These are phyloP conservation scores for Phytophthora nicotianae DNA, from an alignment of 352 stramenopile species.

Conservation along the genomic window DNA sequence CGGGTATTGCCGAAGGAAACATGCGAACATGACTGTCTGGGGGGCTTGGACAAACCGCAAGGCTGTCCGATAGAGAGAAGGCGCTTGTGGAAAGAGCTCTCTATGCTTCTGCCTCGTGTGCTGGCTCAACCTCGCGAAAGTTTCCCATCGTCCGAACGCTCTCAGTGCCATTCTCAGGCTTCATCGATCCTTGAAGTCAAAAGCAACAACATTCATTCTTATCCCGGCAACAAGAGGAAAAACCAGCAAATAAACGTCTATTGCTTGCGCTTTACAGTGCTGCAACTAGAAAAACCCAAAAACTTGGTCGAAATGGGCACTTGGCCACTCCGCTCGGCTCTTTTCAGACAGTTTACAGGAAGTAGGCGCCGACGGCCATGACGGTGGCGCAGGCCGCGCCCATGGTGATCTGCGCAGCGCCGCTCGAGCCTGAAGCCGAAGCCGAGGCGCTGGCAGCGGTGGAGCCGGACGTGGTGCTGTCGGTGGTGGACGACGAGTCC, in stretches of 20 bases:
- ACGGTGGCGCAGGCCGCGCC: constrained; percentile 25
- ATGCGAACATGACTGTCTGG: background rate
- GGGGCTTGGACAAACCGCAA: background rate
- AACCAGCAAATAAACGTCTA: constrained; percentile 36
- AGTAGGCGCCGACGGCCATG: constrained; percentile 28
- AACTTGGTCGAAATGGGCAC: background rate
- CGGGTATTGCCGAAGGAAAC: too few species aligned
- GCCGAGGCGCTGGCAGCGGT: constrained; percentile 16
- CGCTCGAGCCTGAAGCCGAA: constrained; percentile 31
- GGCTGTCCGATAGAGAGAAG: background rate
- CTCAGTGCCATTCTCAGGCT: background rate
- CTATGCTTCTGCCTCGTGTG: background rate
- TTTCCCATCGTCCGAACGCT: constrained; percentile 6
- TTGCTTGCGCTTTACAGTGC: constrained; percentile 23
- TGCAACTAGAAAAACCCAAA: constrained; percentile 14
- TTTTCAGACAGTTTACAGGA: constrained; percentile 32
- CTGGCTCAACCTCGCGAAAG: constrained; percentile 8
- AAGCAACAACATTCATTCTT: background rate
- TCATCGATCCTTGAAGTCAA: background rate
- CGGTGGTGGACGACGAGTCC: constrained; percentile 17
- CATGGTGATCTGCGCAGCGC: constrained; percentile 28
- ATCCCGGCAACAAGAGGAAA: constrained; percentile 1
- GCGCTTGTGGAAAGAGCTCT: background rate
- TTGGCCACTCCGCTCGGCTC: background rate
- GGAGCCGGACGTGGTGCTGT: constrained; percentile 8